Conservation (phyloP, 1,139 yeast genomes). For the Sugiyamaella pinicola region DNA sequence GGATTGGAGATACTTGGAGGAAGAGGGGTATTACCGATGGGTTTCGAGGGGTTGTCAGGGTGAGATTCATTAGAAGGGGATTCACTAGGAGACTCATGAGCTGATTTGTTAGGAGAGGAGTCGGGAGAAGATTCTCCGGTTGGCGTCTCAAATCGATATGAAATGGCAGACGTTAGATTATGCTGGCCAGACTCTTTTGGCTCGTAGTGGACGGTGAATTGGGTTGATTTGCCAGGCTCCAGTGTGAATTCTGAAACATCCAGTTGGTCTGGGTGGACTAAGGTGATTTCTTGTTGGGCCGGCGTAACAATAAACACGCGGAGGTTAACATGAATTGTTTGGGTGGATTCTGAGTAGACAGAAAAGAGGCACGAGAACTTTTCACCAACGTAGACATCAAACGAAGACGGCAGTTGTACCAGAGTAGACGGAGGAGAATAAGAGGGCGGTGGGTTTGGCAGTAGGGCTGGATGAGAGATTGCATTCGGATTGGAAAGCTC, state of each 20-base stretch:
- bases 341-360: constrained; percentile 25
- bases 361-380: constrained; percentile 36
- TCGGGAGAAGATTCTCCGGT: background rate
- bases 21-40: background rate
- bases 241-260: constrained; percentile 23
- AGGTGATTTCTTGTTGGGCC: constrained; percentile 24
- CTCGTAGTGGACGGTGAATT: constrained; percentile 36
- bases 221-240: constrained; percentile 27
- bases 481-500: constrained; percentile 19
- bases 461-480: background rate
- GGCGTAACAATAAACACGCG: constrained; percentile 31
- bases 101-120: background rate
- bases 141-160: constrained; percentile 24
- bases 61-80: background rate
- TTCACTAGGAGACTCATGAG: constrained; percentile 15
- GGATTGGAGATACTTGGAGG: constrained; percentile 17
- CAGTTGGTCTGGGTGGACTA: constrained; percentile 27
- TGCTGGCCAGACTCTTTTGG: constrained; percentile 39
- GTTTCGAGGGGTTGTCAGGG: background rate
- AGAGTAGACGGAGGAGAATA: constrained; percentile 25
- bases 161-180: constrained; percentile 35
- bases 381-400: constrained; percentile 39
- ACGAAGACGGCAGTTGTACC: constrained; percentile 32
- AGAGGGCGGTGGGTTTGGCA: constrained; percentile 1
- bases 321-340: constrained; percentile 24